These are phyloP conservation scores for Hymenoscyphus scutula DNA, from an alignment of 2,329 filamentous ascomycete genomes.

Conservation along the genomic window DNA sequence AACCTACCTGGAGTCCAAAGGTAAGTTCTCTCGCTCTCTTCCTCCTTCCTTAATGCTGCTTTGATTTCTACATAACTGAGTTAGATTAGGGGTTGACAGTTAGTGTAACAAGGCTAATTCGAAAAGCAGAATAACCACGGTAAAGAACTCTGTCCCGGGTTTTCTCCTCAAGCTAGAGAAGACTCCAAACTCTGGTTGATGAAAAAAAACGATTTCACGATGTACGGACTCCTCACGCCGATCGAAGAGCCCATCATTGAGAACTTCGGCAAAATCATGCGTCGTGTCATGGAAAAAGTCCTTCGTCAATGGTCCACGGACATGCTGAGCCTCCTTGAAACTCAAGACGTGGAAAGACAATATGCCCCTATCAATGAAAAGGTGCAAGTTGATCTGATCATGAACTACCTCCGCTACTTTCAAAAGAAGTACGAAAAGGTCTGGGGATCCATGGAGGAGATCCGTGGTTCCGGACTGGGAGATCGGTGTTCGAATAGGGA, in stretches of 20 bases:
- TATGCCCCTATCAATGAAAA: slow-evolving; percentile 11
- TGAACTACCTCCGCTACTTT: slow-evolving; percentile 18
- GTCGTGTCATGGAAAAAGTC: slow-evolving; percentile 11
- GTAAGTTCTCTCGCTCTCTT: not conserved
- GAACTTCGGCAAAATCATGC: slow-evolving; percentile 7
- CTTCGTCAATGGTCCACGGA: slow-evolving; percentile 10
- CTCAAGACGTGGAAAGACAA: slow-evolving; percentile 2
- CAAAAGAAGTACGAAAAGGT: slow-evolving; percentile 16
- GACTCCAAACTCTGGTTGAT: slow-evolving; percentile 12
- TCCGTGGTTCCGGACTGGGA: not conserved
- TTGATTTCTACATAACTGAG: no score
- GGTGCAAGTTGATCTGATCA: slow-evolving; percentile 20
- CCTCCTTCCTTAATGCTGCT: not conserved
- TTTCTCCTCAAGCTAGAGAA: slow-evolving; percentile 8
- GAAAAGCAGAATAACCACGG: not conserved
- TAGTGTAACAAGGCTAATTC: not conserved
- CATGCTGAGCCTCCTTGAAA: slow-evolving; percentile 1
- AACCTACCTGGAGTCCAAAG: not conserved
- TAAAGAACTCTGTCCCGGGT: slow-evolving; percentile 14
- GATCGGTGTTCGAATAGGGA: not conserved
- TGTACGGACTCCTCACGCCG: slow-evolving; percentile 3
- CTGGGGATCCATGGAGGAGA: slow-evolving; percentile 21
- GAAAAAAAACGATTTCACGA: not conserved
- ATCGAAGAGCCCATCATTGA: slow-evolving; percentile 11
- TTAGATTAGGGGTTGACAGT: not conserved